phyloP scores from a whole-genome alignment of 805 yeast species.

The Schizosaccharomyces lindneri region DNA sequence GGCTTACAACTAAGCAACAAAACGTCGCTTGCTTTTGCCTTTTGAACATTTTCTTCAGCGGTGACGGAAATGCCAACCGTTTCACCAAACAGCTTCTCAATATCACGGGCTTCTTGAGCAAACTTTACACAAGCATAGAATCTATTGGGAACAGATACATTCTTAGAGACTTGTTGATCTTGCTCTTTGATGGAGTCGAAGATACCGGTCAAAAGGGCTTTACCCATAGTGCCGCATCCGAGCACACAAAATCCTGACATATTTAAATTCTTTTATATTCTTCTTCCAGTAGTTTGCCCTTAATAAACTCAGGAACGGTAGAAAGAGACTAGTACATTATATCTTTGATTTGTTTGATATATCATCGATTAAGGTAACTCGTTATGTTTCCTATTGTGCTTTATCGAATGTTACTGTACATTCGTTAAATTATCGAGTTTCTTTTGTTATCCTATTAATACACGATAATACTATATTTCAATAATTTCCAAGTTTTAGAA shows the following conservation, averaged over 20 bases:
- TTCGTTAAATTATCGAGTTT: no score
- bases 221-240: constrained; percentile 92
- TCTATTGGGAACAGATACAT: constrained; percentile 34
- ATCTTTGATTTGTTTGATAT: background rate
- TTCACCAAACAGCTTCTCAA: constrained; percentile 26
- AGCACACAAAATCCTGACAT: constrained; percentile 29
- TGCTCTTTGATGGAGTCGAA: constrained; percentile 19
- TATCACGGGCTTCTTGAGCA: constrained; percentile 22
- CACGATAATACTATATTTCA: no score
- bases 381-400: no score
- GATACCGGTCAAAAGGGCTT: constrained; percentile 68
- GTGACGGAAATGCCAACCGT: constrained; percentile 24
- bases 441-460: no score
- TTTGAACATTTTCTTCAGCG: constrained; percentile 24
- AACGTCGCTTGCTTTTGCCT: constrained; percentile 40
- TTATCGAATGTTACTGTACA: no score
- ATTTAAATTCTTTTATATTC: background rate
- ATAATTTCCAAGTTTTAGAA: no score
- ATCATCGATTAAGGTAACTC: background rate
- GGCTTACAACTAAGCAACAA: constrained; percentile 79
- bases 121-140: constrained; percentile 59
- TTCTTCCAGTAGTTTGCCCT: no score
- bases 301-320: background rate
- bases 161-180: constrained; percentile 5
- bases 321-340: background rate